Percentiles rank a stretch among this genome's conserved stretches.
Conservation (phyloP, 2,329 filamentous ascomycete species). For the Calonectria henricotiae region DNA sequence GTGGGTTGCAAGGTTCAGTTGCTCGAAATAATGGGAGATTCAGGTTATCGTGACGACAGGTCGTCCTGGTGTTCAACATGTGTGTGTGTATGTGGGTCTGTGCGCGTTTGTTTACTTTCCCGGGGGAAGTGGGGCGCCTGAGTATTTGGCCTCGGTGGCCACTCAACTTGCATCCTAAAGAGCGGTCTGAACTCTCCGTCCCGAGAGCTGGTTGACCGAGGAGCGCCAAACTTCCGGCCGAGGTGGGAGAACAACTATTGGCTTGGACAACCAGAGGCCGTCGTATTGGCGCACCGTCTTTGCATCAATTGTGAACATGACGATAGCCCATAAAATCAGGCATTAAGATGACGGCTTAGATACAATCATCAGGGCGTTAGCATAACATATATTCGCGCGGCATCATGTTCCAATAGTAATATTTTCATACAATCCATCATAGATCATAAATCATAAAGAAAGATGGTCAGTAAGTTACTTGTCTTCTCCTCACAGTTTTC, state of each 20-base stretch:
- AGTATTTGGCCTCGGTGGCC: conserved; percentile 36
- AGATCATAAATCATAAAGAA: neutral
- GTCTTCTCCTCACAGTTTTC: conserved; percentile 63
- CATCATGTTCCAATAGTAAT: neutral
- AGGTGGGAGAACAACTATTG: neutral
- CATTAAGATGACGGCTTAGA: too few species aligned
- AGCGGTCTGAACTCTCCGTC: conserved; percentile 13
- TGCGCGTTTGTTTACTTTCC: conserved; percentile 59
- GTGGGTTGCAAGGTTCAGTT: conserved; percentile 39
- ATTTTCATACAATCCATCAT: neutral
- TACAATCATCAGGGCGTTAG: neutral
- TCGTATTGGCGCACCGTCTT: neutral
- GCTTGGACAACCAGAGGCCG: neutral
- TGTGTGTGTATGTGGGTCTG: conserved; percentile 43
- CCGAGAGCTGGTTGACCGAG: conserved; percentile 9
- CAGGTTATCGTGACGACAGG: conserved; percentile 38
- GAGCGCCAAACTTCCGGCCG: conserved; percentile 6
- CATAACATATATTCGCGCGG: neutral
- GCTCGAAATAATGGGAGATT: conserved; percentile 40
- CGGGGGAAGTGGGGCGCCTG: conserved; percentile 40
- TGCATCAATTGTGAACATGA: neutral
- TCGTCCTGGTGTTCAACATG: conserved; percentile 33
- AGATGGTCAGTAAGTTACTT: neutral
- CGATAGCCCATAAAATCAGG: neutral
- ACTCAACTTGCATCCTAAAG: conserved; percentile 29